A percentile compares a stretch with the other conserved stretches of the same genome.
These are phyloP conservation scores for Pythium dissimile DNA, from an alignment of 352 stramenopile genomes.

Conservation along the genomic window DNA sequence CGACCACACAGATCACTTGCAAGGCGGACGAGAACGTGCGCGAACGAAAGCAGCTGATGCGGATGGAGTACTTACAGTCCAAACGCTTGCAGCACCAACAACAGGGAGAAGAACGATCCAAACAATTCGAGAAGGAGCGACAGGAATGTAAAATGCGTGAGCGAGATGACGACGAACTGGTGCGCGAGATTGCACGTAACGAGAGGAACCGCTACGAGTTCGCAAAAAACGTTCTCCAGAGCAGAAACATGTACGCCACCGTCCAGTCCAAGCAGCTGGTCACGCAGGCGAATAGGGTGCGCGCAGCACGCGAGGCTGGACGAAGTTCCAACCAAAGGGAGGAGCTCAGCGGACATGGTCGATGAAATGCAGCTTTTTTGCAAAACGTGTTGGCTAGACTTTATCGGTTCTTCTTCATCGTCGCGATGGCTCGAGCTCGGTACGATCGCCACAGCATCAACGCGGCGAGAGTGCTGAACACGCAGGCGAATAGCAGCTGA, in stretches of 20 bases:
- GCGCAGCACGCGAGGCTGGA: not conserved
- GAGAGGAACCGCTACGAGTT: slow-evolving; percentile 55
- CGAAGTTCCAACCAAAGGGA: slow-evolving; percentile 13
- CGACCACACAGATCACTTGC: slow-evolving; percentile 34
- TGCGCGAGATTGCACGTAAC: slow-evolving; percentile 54
- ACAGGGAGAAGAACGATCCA: slow-evolving; percentile 24
- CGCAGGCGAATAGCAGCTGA: not conserved
- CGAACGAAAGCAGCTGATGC: slow-evolving; percentile 35
- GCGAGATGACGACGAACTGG: slow-evolving; percentile 58
- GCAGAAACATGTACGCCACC: slow-evolving; percentile 66
- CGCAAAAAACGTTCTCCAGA: slow-evolving; percentile 52
- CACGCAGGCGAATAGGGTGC: slow-evolving; percentile 22
- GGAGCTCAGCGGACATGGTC: not conserved
- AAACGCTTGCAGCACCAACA: slow-evolving; percentile 24
- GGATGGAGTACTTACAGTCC: slow-evolving; percentile 25
- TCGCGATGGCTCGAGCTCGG: not conserved
- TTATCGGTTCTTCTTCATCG: slow-evolving; percentile 18
- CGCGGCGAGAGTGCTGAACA: not conserved
- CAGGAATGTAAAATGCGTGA: slow-evolving; percentile 33
- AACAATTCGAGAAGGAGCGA: slow-evolving; percentile 30
- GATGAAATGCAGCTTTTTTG: not conserved
- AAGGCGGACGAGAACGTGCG: slow-evolving; percentile 49
- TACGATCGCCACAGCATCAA: slow-evolving; percentile 6
- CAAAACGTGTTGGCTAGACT: too few species aligned
- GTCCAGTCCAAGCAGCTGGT: slow-evolving; percentile 38